phyloP scores from a whole-genome alignment of 352 stramenopile genomes.

The Phytophthora megakarya region DNA sequence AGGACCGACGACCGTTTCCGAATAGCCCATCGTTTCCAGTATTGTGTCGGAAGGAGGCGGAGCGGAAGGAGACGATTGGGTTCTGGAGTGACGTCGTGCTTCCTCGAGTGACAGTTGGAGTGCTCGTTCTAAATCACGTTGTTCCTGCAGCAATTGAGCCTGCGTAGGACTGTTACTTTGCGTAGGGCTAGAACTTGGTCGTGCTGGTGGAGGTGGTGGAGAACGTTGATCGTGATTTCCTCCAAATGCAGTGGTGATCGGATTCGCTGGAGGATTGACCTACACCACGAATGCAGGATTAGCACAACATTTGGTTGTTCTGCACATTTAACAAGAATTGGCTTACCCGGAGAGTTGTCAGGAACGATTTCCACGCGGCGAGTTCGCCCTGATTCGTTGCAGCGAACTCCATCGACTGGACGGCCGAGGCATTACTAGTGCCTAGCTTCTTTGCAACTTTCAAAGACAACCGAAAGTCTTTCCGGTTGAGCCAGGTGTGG shows the following conservation, averaged over 20 bases:
- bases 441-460: constrained; percentile 64
- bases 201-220: constrained; percentile 7
- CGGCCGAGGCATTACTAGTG: constrained; percentile 64
- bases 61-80: constrained; percentile 27
- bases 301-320: background rate
- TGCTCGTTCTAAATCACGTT: constrained; percentile 62
- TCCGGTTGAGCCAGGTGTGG: constrained; percentile 69
- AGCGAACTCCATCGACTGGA: constrained; percentile 72
- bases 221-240: background rate
- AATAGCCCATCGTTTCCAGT: constrained; percentile 41
- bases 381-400: constrained; percentile 61
- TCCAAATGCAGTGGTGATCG: constrained; percentile 38
- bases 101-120: constrained; percentile 66
- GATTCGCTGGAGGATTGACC: constrained; percentile 26
- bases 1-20: constrained; percentile 53
- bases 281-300: constrained; percentile 1
- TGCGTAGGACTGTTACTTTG: constrained; percentile 19
- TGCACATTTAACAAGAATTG: background rate
- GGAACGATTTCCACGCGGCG: constrained; percentile 72
- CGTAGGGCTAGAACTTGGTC: constrained; percentile 1
- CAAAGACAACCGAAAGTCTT: constrained; percentile 70
- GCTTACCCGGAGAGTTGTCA: constrained; percentile 57
- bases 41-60: constrained; percentile 43
- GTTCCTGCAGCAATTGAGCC: constrained; percentile 47
- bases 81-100: constrained; percentile 36